Evolutionary conservation across 1,139 yeast species (phyloP), one percentile per base, ranked within the genome.

Genomic region (Saccharomyces hybrid): DNA sequence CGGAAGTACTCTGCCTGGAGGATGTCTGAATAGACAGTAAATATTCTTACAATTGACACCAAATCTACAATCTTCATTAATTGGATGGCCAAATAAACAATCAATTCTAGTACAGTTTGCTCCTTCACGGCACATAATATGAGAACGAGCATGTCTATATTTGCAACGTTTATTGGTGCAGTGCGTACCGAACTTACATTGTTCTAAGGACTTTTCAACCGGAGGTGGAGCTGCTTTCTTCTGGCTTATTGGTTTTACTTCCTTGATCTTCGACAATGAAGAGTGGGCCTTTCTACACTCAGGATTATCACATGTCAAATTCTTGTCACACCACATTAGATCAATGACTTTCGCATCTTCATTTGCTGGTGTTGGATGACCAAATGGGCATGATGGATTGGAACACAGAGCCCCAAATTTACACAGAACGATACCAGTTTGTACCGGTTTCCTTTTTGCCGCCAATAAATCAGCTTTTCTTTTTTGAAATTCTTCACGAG

Each of bases 301-400:
- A 1, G 77, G 68, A 67, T 88, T 81, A 47, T 72, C 65, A 73
- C 97, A 89, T 31, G 73, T 71, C 60, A 84, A 78, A 58, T 88
- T 89, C 50, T 76, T 81, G 28, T 83, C 75, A 74, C 97, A 89
- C 95, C 96, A 88, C 60, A 83, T 84, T 55, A 82, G 74, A 23
- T 79, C 78, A 26, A 79, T 75, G 42, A 89, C 88, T 62, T 83
- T 82, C 26, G 90, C 89, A 56, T 79, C 81, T 56, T 79, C 81
- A 69, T 86, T 88, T 14, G 89, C 87, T 1, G 95, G 95, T 1
- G 96, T 88, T 50, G 97, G 96, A 67, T 89, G 97, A 29, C 91
- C 96, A 74, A 84, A 88, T 27, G 90, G 89, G 74, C 97, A 89
- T 58, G 80, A 72, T 57, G 83, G 89, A 65, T 86, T 87, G 31